phyloP scores from a whole-genome alignment of 2,329 filamentous ascomycete genomes.

The Alternaria consortialis region DNA sequence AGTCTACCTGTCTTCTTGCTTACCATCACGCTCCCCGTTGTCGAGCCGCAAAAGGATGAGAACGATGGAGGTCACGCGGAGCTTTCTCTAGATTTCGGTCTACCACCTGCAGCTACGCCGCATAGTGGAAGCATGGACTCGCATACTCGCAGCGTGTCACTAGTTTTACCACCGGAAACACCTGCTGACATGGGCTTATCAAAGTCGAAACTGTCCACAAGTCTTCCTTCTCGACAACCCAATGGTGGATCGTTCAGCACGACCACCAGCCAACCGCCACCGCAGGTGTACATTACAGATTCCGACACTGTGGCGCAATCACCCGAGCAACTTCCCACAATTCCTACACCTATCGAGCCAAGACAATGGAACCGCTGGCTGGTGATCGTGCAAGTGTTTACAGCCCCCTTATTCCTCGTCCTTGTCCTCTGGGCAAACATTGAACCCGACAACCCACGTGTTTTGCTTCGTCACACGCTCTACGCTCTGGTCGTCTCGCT shows the following conservation, averaged over 20 bases:
- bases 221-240: not conserved
- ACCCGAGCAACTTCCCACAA: constrained; percentile 45
- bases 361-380: constrained; percentile 92
- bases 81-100: constrained; percentile 40
- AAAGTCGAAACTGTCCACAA: constrained; percentile 15
- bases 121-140: constrained; percentile 26
- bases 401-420: constrained; percentile 83
- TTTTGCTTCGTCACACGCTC: constrained; percentile 65
- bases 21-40: constrained; percentile 89
- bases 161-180: constrained; percentile 33
- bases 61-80: constrained; percentile 33
- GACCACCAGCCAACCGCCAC: constrained; percentile 33
- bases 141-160: constrained; percentile 31
- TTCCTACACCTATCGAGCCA: constrained; percentile 32
- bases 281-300: constrained; percentile 44
- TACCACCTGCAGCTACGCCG: constrained; percentile 41
- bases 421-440: constrained; percentile 78
- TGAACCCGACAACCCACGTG: constrained; percentile 64
- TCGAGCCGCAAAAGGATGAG: constrained; percentile 70
- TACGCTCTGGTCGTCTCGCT: constrained; percentile 65
- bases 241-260: constrained; percentile 22
- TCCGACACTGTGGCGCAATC: constrained; percentile 47
- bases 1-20: constrained; percentile 91
- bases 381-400: constrained; percentile 83
- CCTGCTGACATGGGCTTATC: constrained; percentile 12